phyloP scores from a whole-genome alignment of 208 protist genomes.

The Trypanosoma cruzi region DNA sequence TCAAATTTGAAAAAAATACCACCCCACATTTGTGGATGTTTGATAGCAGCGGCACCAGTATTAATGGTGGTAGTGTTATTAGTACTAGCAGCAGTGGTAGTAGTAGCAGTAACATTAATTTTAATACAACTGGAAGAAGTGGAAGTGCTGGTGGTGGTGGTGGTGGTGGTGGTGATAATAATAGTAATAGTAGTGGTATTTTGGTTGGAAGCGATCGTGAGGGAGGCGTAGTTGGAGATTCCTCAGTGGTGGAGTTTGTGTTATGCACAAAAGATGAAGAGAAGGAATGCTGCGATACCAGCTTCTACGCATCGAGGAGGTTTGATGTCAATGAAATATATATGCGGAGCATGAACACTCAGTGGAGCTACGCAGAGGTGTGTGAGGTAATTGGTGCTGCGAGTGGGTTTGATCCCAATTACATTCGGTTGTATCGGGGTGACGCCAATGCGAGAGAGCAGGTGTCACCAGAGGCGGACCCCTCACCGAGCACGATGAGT shows the following conservation, averaged over 20 bases:
- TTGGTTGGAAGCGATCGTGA: too few species aligned
- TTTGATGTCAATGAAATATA: conserved; percentile 7
- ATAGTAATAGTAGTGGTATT: too few species aligned
- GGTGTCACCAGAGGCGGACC: conserved; percentile 3
- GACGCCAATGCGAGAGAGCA: neutral
- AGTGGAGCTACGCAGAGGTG: conserved; percentile 52
- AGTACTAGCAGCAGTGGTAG: neutral
- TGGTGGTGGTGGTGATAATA: too few species aligned
- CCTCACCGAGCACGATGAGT: neutral
- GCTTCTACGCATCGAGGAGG: conserved; percentile 11
- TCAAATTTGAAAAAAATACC: conserved; percentile 25
- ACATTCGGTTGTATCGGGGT: conserved; percentile 55
- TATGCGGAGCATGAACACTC: conserved; percentile 37
- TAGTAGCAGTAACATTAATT: neutral
- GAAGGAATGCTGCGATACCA: neutral
- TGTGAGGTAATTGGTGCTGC: conserved; percentile 46
- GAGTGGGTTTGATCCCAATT: conserved; percentile 37
- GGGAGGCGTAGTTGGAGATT: neutral
- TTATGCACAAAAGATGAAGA: neutral
- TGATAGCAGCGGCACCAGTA: neutral
- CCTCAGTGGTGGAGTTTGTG: conserved; percentile 5
- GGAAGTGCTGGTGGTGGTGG: neutral
- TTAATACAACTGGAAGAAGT: neutral
- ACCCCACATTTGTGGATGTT: neutral
- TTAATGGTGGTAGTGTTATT: too few species aligned